Base-by-base conservation (phyloP, 2,329 filamentous ascomycete species). In the Colletotrichum sp. region DNA sequence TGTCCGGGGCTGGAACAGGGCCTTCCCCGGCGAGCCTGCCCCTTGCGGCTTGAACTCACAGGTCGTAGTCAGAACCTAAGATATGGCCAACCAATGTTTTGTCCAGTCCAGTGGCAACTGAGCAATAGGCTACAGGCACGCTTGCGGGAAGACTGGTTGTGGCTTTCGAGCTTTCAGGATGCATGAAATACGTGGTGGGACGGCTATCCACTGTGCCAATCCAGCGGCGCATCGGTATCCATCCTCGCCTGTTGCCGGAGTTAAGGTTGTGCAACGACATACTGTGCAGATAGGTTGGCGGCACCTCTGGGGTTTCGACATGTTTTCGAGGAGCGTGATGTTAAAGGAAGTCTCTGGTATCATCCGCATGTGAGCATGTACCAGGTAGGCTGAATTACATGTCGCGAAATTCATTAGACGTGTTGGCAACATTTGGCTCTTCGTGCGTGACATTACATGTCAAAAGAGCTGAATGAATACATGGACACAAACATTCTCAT, bases 1-100 rank as follows among this genome's bases (percentile, higher is more conserved):
- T 72, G 72, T 67, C 72, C 62, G 68, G 66, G 62, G 72, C 68
- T 62, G 52, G 72, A 62, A 67, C 62, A 30, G 18, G 28, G n/a
- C 39, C 26, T 44, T 39, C 49, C 39, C 34, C 60, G 30, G 57
- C 26, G 39, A 57, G 36, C 34, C 26, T 13, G 24, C 34, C 18
- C 18, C 15, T 63, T 67, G 34, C 26, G 52, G 63, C 21, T 59
- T 28, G 63, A 57, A 39, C 32, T 12, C 49, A 18, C 63, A 26
- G 24, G 21, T 3, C 26, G 26, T 8, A 18, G 66, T 32, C 26
- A 70, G 59, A 65, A 26, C 59, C 32, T 30, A 57, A 70, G 59
- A 74, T 59, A 49, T 30, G 32, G 59, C 13, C 32, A 39, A 34
- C 21, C 32, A 60, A 44, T 39, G 24, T 44, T 59, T 28, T 59